phyloP scores from a whole-genome alignment of 345 rosid genomes.

The Brassica cretica region DNA sequence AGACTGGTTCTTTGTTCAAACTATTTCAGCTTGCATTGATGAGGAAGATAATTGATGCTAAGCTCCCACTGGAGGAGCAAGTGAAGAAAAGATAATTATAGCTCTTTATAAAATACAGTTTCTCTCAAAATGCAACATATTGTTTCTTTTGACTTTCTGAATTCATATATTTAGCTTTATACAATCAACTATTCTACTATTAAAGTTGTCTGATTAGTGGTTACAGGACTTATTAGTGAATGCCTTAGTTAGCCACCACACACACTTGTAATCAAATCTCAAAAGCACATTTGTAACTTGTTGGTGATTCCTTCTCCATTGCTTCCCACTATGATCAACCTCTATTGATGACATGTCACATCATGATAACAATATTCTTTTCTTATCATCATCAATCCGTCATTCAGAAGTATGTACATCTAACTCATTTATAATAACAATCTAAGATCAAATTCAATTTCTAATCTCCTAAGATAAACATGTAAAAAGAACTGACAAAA shows the following conservation, averaged over 20 bases:
- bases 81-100: conserved; percentile 4
- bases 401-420: background rate
- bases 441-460: background rate
- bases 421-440: background rate
- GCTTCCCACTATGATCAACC: background rate
- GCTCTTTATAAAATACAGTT: conserved; percentile 1
- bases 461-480: background rate
- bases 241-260: background rate
- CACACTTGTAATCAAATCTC: background rate
- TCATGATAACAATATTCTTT: background rate
- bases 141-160: background rate
- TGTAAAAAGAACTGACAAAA: background rate
- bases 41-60: conserved; percentile 26
- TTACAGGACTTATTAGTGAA: background rate
- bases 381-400: background rate
- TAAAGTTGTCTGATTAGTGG: background rate
- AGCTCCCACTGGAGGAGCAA: background rate
- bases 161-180: background rate
- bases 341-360: background rate
- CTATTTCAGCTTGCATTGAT: conserved; percentile 30
- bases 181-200: background rate
- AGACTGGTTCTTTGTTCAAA: background rate
- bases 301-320: background rate
- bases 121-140: conserved; percentile 16
- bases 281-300: background rate